These are phyloP conservation scores for Neospermospora avenae DNA, from an alignment of 2,329 filamentous ascomycete genomes.

Conservation along the genomic window DNA sequence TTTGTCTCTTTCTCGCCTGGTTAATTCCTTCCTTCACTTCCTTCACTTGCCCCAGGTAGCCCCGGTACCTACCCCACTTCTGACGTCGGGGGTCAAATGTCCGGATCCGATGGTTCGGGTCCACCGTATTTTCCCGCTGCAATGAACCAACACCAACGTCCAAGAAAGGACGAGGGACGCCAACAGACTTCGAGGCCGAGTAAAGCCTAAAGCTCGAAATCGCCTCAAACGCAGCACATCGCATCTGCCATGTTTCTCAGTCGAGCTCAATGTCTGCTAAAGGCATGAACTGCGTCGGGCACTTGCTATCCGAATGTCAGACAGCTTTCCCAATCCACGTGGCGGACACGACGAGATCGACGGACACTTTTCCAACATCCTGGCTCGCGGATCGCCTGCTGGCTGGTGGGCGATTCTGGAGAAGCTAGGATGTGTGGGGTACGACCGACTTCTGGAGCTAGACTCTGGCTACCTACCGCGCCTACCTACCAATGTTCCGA, in stretches of 20 bases:
- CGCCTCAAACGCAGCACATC: neutral
- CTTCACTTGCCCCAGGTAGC: no score
- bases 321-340: constrained; percentile 3
- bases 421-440: constrained; percentile 10
- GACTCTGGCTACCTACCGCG: no score
- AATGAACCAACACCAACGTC: neutral
- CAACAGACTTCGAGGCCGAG: neutral
- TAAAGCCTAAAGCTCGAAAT: neutral
- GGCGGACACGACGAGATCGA: constrained; percentile 6
- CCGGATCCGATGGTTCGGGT: constrained; percentile 11
- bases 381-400: constrained; percentile 8
- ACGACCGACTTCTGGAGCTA: neutral
- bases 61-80: constrained; percentile 12
- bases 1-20: neutral
- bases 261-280: neutral
- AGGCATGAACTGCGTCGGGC: neutral
- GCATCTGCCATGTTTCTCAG: neutral
- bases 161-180: neutral
- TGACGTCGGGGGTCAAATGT: constrained; percentile 4
- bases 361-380: constrained; percentile 8
- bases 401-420: neutral
- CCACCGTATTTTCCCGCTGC: constrained; percentile 4
- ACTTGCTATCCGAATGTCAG: neutral
- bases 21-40: neutral
- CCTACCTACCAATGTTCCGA: no score